These are phyloP conservation scores for Cladosporium cucumerinum DNA, from an alignment of 2,329 filamentous ascomycete species.

Conservation along the genomic window DNA sequence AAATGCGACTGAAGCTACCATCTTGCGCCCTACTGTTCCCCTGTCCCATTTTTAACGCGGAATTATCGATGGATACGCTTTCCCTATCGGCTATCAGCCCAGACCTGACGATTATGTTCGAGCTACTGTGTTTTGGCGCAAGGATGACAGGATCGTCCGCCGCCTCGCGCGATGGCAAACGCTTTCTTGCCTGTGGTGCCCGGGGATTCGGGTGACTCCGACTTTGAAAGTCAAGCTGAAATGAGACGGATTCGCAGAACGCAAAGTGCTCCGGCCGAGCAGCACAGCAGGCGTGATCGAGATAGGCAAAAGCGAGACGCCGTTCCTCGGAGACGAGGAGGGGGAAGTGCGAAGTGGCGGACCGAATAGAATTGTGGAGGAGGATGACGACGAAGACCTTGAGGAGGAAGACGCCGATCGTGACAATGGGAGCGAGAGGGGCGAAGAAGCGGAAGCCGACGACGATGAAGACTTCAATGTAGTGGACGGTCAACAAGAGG, in stretches of 20 bases:
- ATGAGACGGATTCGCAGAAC: background rate
- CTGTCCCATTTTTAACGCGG: background rate
- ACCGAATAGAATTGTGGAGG: background rate
- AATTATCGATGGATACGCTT: background rate
- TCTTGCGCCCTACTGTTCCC: background rate
- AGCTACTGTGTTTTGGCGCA: background rate
- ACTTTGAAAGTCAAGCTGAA: background rate
- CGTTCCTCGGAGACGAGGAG: background rate
- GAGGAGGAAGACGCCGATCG: background rate
- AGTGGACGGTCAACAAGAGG: background rate
- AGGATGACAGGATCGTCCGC: background rate
- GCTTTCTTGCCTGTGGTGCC: background rate
- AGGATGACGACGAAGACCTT: background rate
- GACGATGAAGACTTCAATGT: background rate
- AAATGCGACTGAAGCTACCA: background rate
- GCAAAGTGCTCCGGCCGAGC: background rate
- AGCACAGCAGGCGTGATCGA: background rate
- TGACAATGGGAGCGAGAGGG: background rate
- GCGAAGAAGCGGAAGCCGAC: too few relatives aligned
- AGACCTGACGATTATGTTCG: background rate
- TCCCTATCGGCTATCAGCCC: background rate
- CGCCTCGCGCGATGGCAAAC: background rate
- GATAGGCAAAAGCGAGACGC: background rate
- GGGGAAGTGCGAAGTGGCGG: background rate
- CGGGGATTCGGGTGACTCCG: background rate